Evolutionary conservation across 345 rosid species (phyloP).

Genomic region (Anacardium occidentale): DNA sequence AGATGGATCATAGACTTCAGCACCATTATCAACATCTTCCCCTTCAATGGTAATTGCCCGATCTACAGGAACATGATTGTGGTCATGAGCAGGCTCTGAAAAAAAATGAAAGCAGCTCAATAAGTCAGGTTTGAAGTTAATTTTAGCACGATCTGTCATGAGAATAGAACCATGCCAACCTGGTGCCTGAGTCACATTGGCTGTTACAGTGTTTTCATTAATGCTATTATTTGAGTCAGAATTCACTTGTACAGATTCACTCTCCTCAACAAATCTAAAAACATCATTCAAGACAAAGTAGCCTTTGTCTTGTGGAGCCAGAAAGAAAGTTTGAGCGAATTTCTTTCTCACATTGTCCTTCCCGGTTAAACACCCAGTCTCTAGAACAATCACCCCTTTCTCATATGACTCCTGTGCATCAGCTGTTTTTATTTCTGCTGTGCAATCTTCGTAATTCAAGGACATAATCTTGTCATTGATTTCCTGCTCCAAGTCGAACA

Average conservation of each 20-base stretch:
- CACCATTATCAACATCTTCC: constrained; percentile 40
- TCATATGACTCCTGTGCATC: constrained; percentile 63
- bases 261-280: constrained; percentile 57
- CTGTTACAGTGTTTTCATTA: constrained; percentile 33
- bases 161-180: constrained; percentile 33
- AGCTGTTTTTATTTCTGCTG: constrained; percentile 64
- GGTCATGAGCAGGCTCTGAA: constrained; percentile 34
- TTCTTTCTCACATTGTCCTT: constrained; percentile 57
- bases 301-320: constrained; percentile 75
- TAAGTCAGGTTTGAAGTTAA: constrained; percentile 5
- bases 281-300: constrained; percentile 75
- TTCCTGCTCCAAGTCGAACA: constrained; percentile 33
- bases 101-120: constrained; percentile 12
- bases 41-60: constrained; percentile 35
- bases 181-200: constrained; percentile 30
- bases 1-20: constrained; percentile 51
- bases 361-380: constrained; percentile 67
- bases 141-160: not conserved
- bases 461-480: constrained; percentile 48
- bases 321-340: constrained; percentile 67
- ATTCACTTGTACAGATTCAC: constrained; percentile 28
- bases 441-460: constrained; percentile 42
- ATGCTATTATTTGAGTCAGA: constrained; percentile 26
- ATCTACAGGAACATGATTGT: constrained; percentile 33
- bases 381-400: constrained; percentile 69